Base-by-base conservation (phyloP, 2,329 filamentous ascomycete genomes). In the Cadophora sp. region DNA sequence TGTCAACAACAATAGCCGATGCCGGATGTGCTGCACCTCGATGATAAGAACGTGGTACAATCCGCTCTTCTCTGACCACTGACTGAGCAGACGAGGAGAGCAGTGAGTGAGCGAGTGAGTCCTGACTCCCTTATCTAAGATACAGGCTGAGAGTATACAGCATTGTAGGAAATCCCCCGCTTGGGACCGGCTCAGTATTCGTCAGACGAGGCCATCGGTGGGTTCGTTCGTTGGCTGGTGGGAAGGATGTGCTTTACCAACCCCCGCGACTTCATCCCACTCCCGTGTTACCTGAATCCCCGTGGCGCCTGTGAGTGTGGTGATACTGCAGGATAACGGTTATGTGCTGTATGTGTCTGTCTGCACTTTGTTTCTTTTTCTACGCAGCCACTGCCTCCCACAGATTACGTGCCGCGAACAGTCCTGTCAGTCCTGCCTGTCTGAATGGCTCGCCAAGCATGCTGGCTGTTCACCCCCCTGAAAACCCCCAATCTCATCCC, bases 41-140 rank as follows among this genome's bases (percentile, higher is more conserved):
- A 48, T 20, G 58, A 60, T 60, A 60, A 60, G 58, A 60, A 36
- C 24, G 58, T 60, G 4, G 41, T 20, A 47, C 41, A 33, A 22
- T 33, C 41, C 20, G 13, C n/a, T 24, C 36, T 24, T 43, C 36
- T 39, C 18, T 41, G 30, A 20, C 30, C 30, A n/a, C 30, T 33
- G 30, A 9, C 36, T 39, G 36, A 39, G 36, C 11, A 39, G 8
- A 11, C 3, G n/a, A 20, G 18, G 16, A 48, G 33, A 39, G n/a
- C n/a, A n/a, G n/a, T n/a, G n/a, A 7, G 18, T 36, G 51, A 22
- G 56, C 16, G 16, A 60, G 24, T 30, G 58, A 33, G 24, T 39
- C n/a, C 41, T 20, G 3, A 7, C 41, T 33, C 43, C 16, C 39
- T 33, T 60, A 47, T 60, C 58, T 47, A 30, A 13, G 24, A 41